These are phyloP conservation scores for Phylloporus scabripes DNA, from an alignment of 768 basidiomycete species.

Conservation along the genomic window DNA sequence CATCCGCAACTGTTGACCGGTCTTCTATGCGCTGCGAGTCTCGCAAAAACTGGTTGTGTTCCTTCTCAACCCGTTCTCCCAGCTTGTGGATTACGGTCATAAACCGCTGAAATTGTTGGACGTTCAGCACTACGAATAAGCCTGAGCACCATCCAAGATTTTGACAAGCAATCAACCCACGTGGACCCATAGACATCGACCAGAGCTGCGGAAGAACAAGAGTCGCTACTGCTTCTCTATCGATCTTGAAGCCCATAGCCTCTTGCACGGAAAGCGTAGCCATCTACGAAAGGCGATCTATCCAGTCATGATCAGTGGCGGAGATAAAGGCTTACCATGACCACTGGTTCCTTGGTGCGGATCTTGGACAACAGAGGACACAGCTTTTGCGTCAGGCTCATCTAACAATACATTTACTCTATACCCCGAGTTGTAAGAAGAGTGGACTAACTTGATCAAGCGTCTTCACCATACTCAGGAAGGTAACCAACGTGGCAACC, in stretches of 20 bases:
- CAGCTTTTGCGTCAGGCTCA: constrained; percentile 89
- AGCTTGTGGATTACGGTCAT: constrained; percentile 78
- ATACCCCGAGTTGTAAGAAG: neutral
- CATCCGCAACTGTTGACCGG: constrained; percentile 49
- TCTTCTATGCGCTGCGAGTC: constrained; percentile 91
- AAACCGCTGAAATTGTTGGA: constrained; percentile 88
- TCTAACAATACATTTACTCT: constrained; percentile 36
- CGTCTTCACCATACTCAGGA: constrained; percentile 82
- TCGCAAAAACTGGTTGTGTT: constrained; percentile 87
- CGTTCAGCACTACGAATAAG: constrained; percentile 53
- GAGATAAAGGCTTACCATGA: constrained; percentile 56
- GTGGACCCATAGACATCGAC: constrained; percentile 95
- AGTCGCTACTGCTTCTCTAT: constrained; percentile 87
- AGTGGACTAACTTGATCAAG: constrained; percentile 65
- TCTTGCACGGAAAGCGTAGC: constrained; percentile 87
- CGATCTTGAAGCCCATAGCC: constrained; percentile 93
- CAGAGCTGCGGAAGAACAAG: constrained; percentile 88
- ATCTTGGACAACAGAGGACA: constrained; percentile 94
- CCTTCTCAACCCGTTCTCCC: constrained; percentile 84
- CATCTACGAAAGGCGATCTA: constrained; percentile 46
- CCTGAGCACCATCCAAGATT: neutral
- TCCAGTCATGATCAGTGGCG: neutral
- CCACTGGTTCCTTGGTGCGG: constrained; percentile 91
- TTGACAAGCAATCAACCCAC: constrained; percentile 40
- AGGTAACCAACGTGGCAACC: constrained; percentile 80